Conservation (phyloP, 2,329 filamentous ascomycete genomes). For the Xylaria multiplex region DNA sequence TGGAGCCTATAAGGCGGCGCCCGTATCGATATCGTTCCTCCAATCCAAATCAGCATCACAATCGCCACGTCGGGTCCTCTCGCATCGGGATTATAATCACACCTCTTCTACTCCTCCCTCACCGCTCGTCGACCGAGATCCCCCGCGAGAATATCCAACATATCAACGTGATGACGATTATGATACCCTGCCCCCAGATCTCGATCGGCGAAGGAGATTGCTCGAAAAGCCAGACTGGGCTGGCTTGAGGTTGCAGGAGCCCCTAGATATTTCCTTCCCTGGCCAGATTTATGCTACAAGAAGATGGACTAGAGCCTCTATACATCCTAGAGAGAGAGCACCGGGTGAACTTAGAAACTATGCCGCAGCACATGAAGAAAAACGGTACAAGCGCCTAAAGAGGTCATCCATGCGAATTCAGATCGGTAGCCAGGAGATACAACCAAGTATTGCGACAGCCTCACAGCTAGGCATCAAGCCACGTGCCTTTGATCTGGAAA, state of each 20-base stretch:
- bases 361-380: background rate
- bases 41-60: slow-evolving; percentile 22
- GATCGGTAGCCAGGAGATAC: slow-evolving; percentile 51
- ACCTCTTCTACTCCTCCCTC: slow-evolving; percentile 38
- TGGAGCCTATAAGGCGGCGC: slow-evolving; percentile 46
- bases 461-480: slow-evolving; percentile 37
- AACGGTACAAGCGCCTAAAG: slow-evolving; percentile 9
- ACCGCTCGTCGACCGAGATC: slow-evolving; percentile 34
- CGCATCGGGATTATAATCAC: slow-evolving; percentile 22
- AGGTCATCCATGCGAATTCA: slow-evolving; percentile 45
- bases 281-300: slow-evolving; percentile 38
- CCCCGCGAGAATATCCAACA: slow-evolving; percentile 12
- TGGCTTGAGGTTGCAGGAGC: slow-evolving; percentile 49
- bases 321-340: slow-evolving; percentile 21
- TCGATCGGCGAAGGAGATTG: slow-evolving; percentile 46
- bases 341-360: slow-evolving; percentile 26
- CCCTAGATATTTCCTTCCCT: slow-evolving; percentile 47
- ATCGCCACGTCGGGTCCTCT: slow-evolving; percentile 7
- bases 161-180: slow-evolving; percentile 8
- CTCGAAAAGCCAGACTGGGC: slow-evolving; percentile 51
- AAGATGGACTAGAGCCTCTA: slow-evolving; percentile 40
- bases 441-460: slow-evolving; percentile 36
- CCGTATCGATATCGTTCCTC: slow-evolving; percentile 49
- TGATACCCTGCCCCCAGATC: slow-evolving; percentile 23
- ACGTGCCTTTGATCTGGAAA: slow-evolving; percentile 31